phyloP scores from a whole-genome alignment of 345 rosid species.

The Salix koriyanagi region DNA sequence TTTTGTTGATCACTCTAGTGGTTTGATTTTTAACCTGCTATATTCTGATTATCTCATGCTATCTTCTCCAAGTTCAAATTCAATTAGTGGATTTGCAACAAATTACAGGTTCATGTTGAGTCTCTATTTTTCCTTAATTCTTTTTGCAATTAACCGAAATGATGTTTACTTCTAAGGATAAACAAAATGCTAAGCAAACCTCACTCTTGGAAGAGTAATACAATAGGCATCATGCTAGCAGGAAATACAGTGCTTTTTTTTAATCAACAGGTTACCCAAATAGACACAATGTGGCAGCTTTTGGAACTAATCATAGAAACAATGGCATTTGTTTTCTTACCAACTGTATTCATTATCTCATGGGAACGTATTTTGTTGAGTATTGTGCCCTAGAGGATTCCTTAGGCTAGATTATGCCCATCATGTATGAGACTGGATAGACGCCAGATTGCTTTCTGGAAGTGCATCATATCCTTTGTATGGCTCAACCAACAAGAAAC shows the following conservation, averaged over 20 bases:
- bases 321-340: not conserved
- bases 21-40: conserved; percentile 2
- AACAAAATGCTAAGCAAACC: not conserved
- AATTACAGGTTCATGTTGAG: not conserved
- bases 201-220: not conserved
- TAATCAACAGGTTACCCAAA: not conserved
- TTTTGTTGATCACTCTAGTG: not conserved
- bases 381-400: not conserved
- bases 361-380: not conserved
- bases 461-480: not conserved
- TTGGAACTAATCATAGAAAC: not conserved
- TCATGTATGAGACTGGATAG: not conserved
- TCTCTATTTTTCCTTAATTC: not conserved
- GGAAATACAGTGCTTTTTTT: not conserved
- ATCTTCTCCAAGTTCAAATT: not conserved
- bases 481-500: not conserved
- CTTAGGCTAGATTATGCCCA: not conserved
- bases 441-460: not conserved
- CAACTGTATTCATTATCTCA: not conserved
- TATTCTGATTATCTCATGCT: conserved; percentile 10
- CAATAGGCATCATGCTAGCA: too few relatives aligned
- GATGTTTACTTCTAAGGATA: not conserved
- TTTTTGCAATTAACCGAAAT: not conserved
- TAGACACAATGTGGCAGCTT: not conserved
- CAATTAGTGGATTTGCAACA: not conserved